A percentile compares a stretch with the other conserved stretches of the same genome.
Conservation (phyloP, 371 early-diverging fungal species). For the Catenaria anguillulae region DNA sequence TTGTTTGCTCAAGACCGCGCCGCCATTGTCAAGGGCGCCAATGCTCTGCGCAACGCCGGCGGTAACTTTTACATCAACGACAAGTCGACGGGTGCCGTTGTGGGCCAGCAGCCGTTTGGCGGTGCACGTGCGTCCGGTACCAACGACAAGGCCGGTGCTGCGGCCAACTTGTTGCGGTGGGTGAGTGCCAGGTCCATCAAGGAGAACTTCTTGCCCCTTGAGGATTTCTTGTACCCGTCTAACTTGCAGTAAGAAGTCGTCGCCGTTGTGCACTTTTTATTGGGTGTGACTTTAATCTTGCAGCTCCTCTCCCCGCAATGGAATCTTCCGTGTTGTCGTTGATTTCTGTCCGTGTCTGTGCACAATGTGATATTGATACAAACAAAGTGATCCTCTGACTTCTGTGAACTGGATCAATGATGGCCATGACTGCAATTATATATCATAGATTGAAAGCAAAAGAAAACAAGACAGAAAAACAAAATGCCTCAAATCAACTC, state of each 20-base stretch:
- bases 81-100: slow-evolving; percentile 95
- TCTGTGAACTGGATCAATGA: too few relatives aligned
- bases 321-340: too few relatives aligned
- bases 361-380: too few relatives aligned
- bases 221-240: slow-evolving; percentile 66
- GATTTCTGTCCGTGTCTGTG: too few relatives aligned
- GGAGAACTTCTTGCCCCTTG: slow-evolving; percentile 80
- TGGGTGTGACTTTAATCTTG: too few relatives aligned
- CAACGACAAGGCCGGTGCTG: slow-evolving; percentile 91
- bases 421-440: too few relatives aligned
- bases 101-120: slow-evolving; percentile 96
- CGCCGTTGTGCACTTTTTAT: too few relatives aligned
- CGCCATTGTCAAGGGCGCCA: slow-evolving; percentile 53
- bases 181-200: slow-evolving; percentile 89
- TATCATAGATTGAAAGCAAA: too few relatives aligned
- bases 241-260: slow-evolving; percentile 45
- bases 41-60: slow-evolving; percentile 68
- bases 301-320: too few relatives aligned
- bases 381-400: too few relatives aligned
- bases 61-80: slow-evolving; percentile 99
- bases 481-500: too few relatives aligned
- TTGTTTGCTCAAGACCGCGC: slow-evolving; percentile 75
- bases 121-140: slow-evolving; percentile 90
- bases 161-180: slow-evolving; percentile 56
- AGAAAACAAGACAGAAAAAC: too few relatives aligned